Evolutionary conservation across 139 green algal genomes (phyloP).

Genomic region (Chlamydomonas sp.): DNA sequence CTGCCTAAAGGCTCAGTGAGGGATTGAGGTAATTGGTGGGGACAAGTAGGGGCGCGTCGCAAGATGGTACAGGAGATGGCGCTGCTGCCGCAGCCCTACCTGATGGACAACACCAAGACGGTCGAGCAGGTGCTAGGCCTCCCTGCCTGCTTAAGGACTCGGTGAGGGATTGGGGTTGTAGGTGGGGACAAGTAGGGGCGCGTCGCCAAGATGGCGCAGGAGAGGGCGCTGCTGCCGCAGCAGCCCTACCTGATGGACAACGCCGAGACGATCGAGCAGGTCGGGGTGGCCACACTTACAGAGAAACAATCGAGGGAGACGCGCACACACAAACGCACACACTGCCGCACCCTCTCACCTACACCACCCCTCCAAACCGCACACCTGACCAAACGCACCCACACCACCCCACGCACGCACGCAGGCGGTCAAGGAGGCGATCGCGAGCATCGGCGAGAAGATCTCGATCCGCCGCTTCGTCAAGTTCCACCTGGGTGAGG

Average conservation of each 20-base stretch:
- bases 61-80: conserved; percentile 83
- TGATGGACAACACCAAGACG: conserved; percentile 86
- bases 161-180: too few species aligned
- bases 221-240: conserved; percentile 72
- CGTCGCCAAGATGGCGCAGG: conserved; percentile 79
- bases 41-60: conserved; percentile 82
- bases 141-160: too few species aligned
- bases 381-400: too few species aligned
- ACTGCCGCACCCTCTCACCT: too few species aligned
- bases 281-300: too few species aligned
- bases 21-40: too few species aligned
- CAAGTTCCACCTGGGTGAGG: conserved; percentile 88
- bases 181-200: too few species aligned
- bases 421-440: conserved; percentile 84
- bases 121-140: conserved; percentile 58
- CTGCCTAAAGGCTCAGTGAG: too few species aligned
- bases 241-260: conserved; percentile 92
- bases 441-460: conserved; percentile 88
- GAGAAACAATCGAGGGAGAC: too few species aligned
- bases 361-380: too few species aligned
- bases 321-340: too few species aligned
- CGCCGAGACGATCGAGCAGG: conserved; percentile 69
- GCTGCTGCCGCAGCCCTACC: conserved; percentile 76
- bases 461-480: conserved; percentile 77
- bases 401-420: too few species aligned